Conservation (phyloP, 768 basidiomycete species). For the Pholiota conissans region DNA sequence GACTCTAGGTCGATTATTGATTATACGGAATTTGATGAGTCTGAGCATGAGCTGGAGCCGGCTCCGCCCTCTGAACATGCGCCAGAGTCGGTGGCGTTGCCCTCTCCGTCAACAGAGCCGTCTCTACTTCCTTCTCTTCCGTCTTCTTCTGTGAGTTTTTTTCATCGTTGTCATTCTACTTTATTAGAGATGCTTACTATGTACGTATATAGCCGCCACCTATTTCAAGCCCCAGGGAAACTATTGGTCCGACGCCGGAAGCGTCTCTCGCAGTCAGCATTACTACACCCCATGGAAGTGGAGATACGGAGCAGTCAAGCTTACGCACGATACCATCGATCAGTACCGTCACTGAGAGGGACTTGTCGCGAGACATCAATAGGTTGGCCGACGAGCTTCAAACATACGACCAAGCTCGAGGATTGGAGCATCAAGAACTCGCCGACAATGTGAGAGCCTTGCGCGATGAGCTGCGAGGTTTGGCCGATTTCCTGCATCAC, state of each 20-base stretch:
- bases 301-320: slow-evolving; percentile 33
- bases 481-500: slow-evolving; percentile 57
- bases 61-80: not conserved
- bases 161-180: not conserved
- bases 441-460: slow-evolving; percentile 69
- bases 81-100: slow-evolving; percentile 27
- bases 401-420: slow-evolving; percentile 54
- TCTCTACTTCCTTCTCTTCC: slow-evolving; percentile 52
- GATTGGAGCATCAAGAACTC: slow-evolving; percentile 63
- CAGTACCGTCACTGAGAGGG: slow-evolving; percentile 49
- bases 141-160: slow-evolving; percentile 37
- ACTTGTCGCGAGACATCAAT: slow-evolving; percentile 50
- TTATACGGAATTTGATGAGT: slow-evolving; percentile 13
- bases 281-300: slow-evolving; percentile 40
- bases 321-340: slow-evolving; percentile 30
- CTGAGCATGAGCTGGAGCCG: not conserved
- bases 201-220: slow-evolving; percentile 19
- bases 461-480: slow-evolving; percentile 63
- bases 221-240: slow-evolving; percentile 10
- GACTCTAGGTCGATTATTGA: slow-evolving; percentile 35
- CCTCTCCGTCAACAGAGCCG: slow-evolving; percentile 41
- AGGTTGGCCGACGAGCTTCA: slow-evolving; percentile 57
- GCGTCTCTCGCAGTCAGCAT: slow-evolving; percentile 37
- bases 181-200: not conserved
- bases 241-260: slow-evolving; percentile 31